Base-by-base conservation (phyloP, 495 filamentous ascomycete species). In the Trichoderma erinaceum region DNA sequence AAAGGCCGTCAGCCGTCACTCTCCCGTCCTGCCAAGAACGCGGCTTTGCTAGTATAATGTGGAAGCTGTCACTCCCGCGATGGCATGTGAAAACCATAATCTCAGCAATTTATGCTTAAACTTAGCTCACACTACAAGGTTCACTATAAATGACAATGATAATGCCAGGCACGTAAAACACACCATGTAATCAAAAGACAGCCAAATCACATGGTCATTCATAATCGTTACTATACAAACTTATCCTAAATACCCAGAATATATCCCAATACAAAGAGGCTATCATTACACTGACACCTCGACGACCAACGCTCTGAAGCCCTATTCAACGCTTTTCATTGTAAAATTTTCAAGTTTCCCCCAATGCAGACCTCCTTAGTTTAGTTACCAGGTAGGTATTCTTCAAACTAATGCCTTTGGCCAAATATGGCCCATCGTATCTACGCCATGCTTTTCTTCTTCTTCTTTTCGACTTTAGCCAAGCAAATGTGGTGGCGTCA, bases 401-500 rank as follows among this genome's bases (percentile, higher is more conserved):
- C 48, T n/a, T 23, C n/a, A 23, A 1, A 52, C n/a, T 10, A 5
- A 52, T 21, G 21, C n/a, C 18, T 52, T 10, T 64, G 10, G 1
- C 11, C 35, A 21, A 32, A 64, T 4, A 64, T 38, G 61, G 5
- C 25, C 10, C 27, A 64, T 21, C 29, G 29, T 32, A 64, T 32
- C 27, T 41, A 41, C 27, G 29, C 2, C 0, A 7, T 41, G 4
- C 5, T 23, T 13, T 11, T 13, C 27, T 11, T 23, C 5, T 23
- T 13, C 29, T 32, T 12, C 11, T 23, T 64, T 5, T n/a, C 29
- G 3, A 32, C 23, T 32, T 29, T 32, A 61, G 10, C 56, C 56
- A 1, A 61, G 23, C 27, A 61, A 32, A 32, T 61, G 23, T 5
- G 56, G 8, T n/a, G 74, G 71, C 21, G 73, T 67, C 69, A 79